Conservation (phyloP, 75 land plant genomes). For the Azolla pinnata region DNA sequence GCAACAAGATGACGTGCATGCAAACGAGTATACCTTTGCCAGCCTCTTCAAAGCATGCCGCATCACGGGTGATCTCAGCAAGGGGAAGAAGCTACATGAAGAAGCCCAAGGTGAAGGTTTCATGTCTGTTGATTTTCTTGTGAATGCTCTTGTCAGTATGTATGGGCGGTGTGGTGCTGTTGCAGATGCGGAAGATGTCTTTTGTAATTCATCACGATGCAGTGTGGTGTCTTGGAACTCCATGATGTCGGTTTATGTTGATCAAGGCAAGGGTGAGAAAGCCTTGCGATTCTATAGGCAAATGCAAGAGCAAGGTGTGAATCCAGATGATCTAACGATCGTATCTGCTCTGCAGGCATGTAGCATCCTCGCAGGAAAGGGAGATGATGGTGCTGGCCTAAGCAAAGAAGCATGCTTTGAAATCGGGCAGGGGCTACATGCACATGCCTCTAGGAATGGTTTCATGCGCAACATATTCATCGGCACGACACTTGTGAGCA, state of each 20-base stretch:
- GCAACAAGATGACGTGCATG: slow-evolving; percentile 5
- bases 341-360: slow-evolving; percentile 18
- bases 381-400: not conserved
- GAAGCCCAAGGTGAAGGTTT: slow-evolving; percentile 2
- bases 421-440: slow-evolving; percentile 1
- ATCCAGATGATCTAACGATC: slow-evolving; percentile 24
- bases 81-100: slow-evolving; percentile 8
- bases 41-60: slow-evolving; percentile 15
- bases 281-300: slow-evolving; percentile 17
- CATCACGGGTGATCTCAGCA: not conserved
- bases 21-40: slow-evolving; percentile 6
- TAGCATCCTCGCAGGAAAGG: slow-evolving; percentile 6
- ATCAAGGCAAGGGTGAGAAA: slow-evolving; percentile 7
- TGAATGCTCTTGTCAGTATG: slow-evolving; percentile 9
- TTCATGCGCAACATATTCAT: not conserved
- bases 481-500: not conserved
- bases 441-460: slow-evolving; percentile 1
- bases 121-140: slow-evolving; percentile 5
- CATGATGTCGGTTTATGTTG: slow-evolving; percentile 11
- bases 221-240: slow-evolving; percentile 13
- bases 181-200: not conserved
- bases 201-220: not conserved
- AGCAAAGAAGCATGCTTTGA: not conserved
- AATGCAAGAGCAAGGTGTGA: slow-evolving; percentile 25
- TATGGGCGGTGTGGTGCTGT: slow-evolving; percentile 12